Percentiles rank a stretch among this genome's conserved stretches.
Evolutionary conservation across 495 filamentous ascomycete species (phyloP).

Genomic region (Viridothelium virens): DNA sequence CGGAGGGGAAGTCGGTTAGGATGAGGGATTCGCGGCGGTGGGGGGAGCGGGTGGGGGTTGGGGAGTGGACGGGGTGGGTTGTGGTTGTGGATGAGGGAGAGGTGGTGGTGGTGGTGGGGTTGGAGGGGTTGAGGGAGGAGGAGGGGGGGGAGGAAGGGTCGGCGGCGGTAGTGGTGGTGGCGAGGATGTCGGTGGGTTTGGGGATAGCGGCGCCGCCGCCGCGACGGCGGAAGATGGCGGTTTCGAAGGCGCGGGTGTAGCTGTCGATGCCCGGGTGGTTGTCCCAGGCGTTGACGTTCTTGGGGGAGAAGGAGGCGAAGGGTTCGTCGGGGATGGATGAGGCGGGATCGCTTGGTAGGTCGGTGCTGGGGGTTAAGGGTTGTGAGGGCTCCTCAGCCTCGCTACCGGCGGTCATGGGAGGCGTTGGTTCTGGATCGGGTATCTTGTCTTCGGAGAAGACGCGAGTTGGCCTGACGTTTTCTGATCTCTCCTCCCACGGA

Average conservation of each 20-base stretch:
- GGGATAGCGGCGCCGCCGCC: neutral
- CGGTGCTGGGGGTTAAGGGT: slow-evolving; percentile 5
- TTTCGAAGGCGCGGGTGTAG: slow-evolving; percentile 60
- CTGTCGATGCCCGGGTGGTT: slow-evolving; percentile 71
- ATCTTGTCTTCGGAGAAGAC: slow-evolving; percentile 55
- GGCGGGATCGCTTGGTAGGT: slow-evolving; percentile 14
- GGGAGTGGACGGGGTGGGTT: no score
- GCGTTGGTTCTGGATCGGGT: slow-evolving; percentile 24
- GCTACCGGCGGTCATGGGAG: slow-evolving; percentile 15
- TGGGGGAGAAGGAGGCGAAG: slow-evolving; percentile 55
- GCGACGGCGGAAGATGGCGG: slow-evolving; percentile 8
- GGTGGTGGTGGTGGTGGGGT: neutral
- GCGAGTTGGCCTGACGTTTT: slow-evolving; percentile 57
- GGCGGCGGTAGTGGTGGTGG: neutral
- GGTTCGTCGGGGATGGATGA: slow-evolving; percentile 35
- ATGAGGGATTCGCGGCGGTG: slow-evolving; percentile 48
- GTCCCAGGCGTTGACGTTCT: slow-evolving; percentile 73
- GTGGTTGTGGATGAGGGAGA: no score
- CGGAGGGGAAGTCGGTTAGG: slow-evolving; percentile 80
- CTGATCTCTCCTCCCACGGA: slow-evolving; percentile 62
- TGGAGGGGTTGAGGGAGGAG: neutral
- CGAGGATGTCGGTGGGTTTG: neutral
- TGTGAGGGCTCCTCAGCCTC: slow-evolving; percentile 5
- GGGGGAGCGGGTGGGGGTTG: slow-evolving; percentile 33
- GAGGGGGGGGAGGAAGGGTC: neutral